Base-by-base conservation (phyloP, 495 filamentous ascomycete genomes). In the Xylaria scruposa region DNA sequence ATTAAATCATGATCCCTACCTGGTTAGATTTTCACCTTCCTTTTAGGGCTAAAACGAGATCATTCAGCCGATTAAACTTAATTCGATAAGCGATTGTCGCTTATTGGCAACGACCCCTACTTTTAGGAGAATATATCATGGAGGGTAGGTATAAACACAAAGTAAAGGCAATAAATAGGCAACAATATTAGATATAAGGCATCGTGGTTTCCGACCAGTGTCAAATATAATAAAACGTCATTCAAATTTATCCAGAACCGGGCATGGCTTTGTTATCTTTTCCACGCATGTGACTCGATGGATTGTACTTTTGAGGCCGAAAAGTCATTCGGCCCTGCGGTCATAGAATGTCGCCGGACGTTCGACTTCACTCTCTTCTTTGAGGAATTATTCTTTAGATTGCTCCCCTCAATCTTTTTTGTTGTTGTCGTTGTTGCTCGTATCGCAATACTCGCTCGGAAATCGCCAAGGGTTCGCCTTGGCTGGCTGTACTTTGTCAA, bases 301-400 rank as follows among this genome's bases (percentile, higher is more conserved):
- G 47, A 71, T 17, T 71, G 69, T 17, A 51, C 62, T 29, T 72
- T 72, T 36, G 59, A 51, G 24, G 70, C 65, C 64, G 70, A 72
- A 26, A 70, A 51, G 33, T 38, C 65, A 15, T 72, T 72, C 31
- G 70, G 70, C 8, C 70, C 70, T 12, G 65, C 38, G 46, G 70
- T 72, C 36, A 3, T 26, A 19, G 19, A 21, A 29, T 72, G 70
- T 31, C 61, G 70, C 38, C 63, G 70, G n/a, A 10, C 65, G 31
- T 72, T 72, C 24, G 70, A 72, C 54, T 72, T 67, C 46, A 67
- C 63, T 26, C 46, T 67, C 46, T 53, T 67, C 26, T 76, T 76
- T 7, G 68, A 72, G 19, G 54, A 72, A 19, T 44, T 71, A 3
- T 71, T 74, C 33, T 76, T 76, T 36, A 58, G 36, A 38, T 26